Base-by-base conservation (phyloP, 176 grass and related monocot genomes). In the Secale cereale region DNA sequence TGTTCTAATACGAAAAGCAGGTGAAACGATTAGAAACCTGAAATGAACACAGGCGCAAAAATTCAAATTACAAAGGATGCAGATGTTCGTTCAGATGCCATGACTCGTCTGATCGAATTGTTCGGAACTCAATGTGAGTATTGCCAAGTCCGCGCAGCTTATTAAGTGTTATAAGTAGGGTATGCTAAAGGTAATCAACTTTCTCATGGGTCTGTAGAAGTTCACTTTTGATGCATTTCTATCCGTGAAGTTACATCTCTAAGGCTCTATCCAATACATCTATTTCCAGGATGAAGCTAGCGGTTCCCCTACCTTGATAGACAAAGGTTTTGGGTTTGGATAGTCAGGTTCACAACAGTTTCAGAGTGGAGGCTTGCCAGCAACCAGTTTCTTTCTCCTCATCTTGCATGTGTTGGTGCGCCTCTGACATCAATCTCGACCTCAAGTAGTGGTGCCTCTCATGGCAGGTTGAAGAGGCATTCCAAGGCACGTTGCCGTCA, bases 1-100 rank as follows among this genome's bases (percentile, higher is more conserved):
- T 78, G 90, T 99, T 8, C 76, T 99, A 39, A 99, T 99, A 52
- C 90, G 91, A 39, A 99, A 99, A 86, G 20, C 84, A 68, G 93
- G 97, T 26, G 93, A 99, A 26, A 99, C 93, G 35, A 92, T 99
- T 59, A 96, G 77, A 69, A 92, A 89, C 70, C 68, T 94, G 63
- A 98, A 78, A 67, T 59, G 13, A 93, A 67, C 79, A 95, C 89
- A 1, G 91, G 93, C 4, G 84, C 93, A 3, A 91, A 95, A 91
- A 98, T 98, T 36, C 93, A 98, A 80, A 95, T 95, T 50, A 95
- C 92, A 65, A 98, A 92, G 88, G 97, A 98, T 10, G 35, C 63
- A 1, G 90, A 98, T 13, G 89, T 76, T 59, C 78, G 88, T 78
- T 32, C 86, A 16, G 70, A 89, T 85, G 86, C 89, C 11, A 64